Evolutionary conservation across 805 yeast species (phyloP).

Genomic region (Suhomyces xylopsoci): DNA sequence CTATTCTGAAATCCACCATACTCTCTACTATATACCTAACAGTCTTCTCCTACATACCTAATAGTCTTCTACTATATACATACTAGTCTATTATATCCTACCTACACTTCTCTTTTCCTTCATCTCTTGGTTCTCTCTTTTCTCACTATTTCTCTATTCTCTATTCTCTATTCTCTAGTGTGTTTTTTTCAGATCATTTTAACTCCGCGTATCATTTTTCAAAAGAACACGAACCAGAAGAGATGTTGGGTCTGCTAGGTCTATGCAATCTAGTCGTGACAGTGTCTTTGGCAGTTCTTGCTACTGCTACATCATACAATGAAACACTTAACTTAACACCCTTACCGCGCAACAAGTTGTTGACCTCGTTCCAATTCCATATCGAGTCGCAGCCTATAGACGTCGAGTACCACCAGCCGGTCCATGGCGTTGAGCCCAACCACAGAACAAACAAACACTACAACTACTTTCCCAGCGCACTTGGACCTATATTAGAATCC

Average conservation of each 20-base stretch:
- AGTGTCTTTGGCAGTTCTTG: slow-evolving; percentile 8
- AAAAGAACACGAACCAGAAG: neutral
- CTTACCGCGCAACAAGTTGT: slow-evolving; percentile 64
- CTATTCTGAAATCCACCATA: too few species aligned
- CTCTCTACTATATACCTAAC: too few species aligned
- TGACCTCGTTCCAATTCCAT: slow-evolving; percentile 70
- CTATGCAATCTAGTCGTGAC: neutral
- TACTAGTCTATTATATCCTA: too few species aligned
- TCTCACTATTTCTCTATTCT: too few species aligned
- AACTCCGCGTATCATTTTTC: neutral
- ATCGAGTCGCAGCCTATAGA: slow-evolving; percentile 50
- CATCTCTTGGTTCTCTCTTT: too few species aligned
- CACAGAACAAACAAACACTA: slow-evolving; percentile 38
- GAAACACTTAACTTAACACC: slow-evolving; percentile 68
- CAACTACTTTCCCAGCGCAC: slow-evolving; percentile 71
- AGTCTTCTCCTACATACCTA: too few species aligned
- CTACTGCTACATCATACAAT: slow-evolving; percentile 30
- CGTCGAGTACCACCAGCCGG: slow-evolving; percentile 14
- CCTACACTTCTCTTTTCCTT: too few species aligned
- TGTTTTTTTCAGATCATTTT: too few species aligned
- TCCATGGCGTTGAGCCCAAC: slow-evolving; percentile 10
- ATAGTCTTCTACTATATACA: too few species aligned
- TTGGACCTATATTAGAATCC: slow-evolving; percentile 70
- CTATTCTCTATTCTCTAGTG: too few species aligned
- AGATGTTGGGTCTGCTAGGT: neutral